Evolutionary conservation across 805 yeast genomes (phyloP).

Genomic region (Ogataea henricii): DNA sequence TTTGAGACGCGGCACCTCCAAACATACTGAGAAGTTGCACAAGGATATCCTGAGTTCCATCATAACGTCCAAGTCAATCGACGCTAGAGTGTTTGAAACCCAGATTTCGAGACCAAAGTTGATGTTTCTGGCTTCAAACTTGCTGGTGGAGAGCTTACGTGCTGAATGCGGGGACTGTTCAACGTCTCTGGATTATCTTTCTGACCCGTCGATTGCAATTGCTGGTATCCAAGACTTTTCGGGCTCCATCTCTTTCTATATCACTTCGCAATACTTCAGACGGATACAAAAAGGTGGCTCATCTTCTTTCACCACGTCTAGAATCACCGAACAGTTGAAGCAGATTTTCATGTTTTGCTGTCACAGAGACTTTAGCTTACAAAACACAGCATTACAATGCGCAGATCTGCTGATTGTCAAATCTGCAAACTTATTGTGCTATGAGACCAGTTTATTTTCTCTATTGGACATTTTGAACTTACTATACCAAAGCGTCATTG

Average conservation of each 20-base stretch:
- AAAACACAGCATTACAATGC: conserved; percentile 76
- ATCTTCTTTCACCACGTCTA: conserved; percentile 55
- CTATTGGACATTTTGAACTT: conserved; percentile 78
- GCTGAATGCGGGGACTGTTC: conserved; percentile 82
- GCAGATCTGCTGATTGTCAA: conserved; percentile 65
- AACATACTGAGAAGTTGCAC: conserved; percentile 75
- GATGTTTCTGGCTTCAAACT: conserved; percentile 84
- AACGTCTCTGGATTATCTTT: conserved; percentile 71
- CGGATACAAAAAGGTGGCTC: conserved; percentile 55
- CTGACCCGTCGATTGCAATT: conserved; percentile 77
- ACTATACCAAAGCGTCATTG: conserved; percentile 76
- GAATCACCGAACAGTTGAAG: conserved; percentile 68
- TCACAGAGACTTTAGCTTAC: conserved; percentile 73
- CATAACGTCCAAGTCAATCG: conserved; percentile 53
- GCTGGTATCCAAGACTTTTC: conserved; percentile 70
- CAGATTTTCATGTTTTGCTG: conserved; percentile 70
- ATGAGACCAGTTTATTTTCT: conserved; percentile 69
- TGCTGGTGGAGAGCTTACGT: conserved; percentile 76
- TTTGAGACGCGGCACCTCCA: conserved; percentile 84
- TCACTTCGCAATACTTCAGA: conserved; percentile 57
- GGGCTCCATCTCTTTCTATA: conserved; percentile 61
- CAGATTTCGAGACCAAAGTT: conserved; percentile 68
- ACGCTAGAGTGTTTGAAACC: conserved; percentile 42
- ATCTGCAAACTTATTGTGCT: conserved; percentile 80
- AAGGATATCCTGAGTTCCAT: conserved; percentile 56